A percentile compares a stretch with the other conserved stretches of the same genome.
Conservation (phyloP, 2,329 filamentous ascomycete genomes). For the Dothistroma septosporum region DNA sequence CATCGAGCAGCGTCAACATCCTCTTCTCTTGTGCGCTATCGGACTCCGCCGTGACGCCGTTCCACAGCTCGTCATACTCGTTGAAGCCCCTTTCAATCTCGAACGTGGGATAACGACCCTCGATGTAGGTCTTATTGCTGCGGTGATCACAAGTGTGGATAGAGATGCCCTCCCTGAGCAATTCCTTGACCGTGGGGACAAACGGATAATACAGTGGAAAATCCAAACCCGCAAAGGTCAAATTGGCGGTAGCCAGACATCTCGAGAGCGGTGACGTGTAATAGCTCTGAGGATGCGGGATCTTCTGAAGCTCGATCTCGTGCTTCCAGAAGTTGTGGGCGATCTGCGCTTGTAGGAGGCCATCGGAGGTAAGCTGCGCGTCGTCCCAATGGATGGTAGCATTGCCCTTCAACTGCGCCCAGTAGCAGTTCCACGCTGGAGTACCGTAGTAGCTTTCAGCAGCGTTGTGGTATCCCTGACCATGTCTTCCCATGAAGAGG, state of each 20-base stretch:
- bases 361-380: slow-evolving; percentile 56
- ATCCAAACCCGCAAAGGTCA: slow-evolving; percentile 56
- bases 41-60: slow-evolving; percentile 48
- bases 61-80: slow-evolving; percentile 56
- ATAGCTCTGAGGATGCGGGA: slow-evolving; percentile 60
- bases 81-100: slow-evolving; percentile 58
- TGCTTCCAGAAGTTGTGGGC: slow-evolving; percentile 59
- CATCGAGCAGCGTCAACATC: slow-evolving; percentile 51
- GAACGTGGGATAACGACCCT: slow-evolving; percentile 50
- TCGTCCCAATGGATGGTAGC: slow-evolving; percentile 61
- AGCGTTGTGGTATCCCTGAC: slow-evolving; percentile 62
- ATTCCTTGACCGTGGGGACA: slow-evolving; percentile 59
- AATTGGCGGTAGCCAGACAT: slow-evolving; percentile 59
- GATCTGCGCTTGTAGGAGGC: slow-evolving; percentile 54
- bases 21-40: slow-evolving; percentile 50
- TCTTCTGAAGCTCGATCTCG: slow-evolving; percentile 51
- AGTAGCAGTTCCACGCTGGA: slow-evolving; percentile 65
- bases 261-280: slow-evolving; percentile 62
- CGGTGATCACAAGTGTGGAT: slow-evolving; percentile 66
- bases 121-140: slow-evolving; percentile 53
- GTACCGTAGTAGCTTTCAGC: slow-evolving; percentile 65
- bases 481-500: slow-evolving; percentile 66
- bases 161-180: slow-evolving; percentile 61
- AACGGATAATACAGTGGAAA: slow-evolving; percentile 54
- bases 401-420: slow-evolving; percentile 61